Evolutionary conservation across 2,329 filamentous ascomycete species (phyloP).

Genomic region (Colletotrichum ledebouriae): DNA sequence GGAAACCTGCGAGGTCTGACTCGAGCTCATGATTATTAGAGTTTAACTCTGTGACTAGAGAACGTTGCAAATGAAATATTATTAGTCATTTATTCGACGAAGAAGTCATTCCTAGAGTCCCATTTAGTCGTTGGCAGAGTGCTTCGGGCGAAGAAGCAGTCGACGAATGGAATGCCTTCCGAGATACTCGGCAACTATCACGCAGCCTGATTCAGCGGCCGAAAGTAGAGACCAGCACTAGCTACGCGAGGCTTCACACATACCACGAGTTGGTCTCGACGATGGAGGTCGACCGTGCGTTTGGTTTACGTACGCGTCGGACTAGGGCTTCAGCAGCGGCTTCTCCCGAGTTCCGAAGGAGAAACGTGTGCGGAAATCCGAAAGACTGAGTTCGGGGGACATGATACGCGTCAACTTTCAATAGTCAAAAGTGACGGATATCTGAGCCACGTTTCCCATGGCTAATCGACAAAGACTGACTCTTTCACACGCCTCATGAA

Average conservation of each 20-base stretch:
- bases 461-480: not conserved
- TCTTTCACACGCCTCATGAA: constrained; percentile 2
- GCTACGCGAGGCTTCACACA: constrained; percentile 12
- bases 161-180: too few relatives aligned
- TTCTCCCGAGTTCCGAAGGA: not conserved
- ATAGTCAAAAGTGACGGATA: constrained; percentile 2
- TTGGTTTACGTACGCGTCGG: constrained; percentile 2
- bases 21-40: constrained; percentile 4
- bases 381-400: not conserved
- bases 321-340: not conserved
- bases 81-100: constrained; percentile 2
- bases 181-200: too few relatives aligned
- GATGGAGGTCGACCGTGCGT: not conserved
- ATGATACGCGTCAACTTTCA: constrained; percentile 14
- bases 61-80: not conserved
- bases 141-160: too few relatives aligned
- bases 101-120: not conserved
- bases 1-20: constrained; percentile 33
- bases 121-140: too few relatives aligned
- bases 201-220: constrained; percentile 4
- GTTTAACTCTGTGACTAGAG: not conserved
- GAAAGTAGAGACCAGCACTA: constrained; percentile 5
- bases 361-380: not conserved
- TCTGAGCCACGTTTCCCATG: not conserved
- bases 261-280: not conserved